Conservation (phyloP, 208 protist species). For the Trypanosoma platydactyli region DNA sequence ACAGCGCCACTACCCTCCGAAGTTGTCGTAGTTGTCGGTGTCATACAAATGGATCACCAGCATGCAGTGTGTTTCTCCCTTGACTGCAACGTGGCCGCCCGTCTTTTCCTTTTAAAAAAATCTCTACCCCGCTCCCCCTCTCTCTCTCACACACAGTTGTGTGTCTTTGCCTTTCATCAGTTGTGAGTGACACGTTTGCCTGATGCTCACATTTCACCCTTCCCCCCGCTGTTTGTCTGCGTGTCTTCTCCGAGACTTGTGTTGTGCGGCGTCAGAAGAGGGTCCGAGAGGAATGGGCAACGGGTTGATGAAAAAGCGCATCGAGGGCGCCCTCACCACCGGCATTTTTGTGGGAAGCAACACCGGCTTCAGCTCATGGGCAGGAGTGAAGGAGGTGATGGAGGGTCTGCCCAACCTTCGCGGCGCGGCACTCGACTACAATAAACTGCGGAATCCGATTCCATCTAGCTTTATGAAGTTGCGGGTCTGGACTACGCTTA, state of each 20-base stretch:
- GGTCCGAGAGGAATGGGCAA: slow-evolving; percentile 7
- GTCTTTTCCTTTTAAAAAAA: slow-evolving; percentile 2
- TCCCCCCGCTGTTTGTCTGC: no score
- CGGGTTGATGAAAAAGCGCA: slow-evolving; percentile 28
- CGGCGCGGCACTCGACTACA: slow-evolving; percentile 34
- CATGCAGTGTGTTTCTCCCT: no score
- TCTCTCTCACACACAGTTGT: no score
- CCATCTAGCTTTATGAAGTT: slow-evolving; percentile 26
- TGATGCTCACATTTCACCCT: no score
- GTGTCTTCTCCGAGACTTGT: not conserved
- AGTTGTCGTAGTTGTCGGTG: slow-evolving; percentile 19
- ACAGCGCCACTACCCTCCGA: slow-evolving; percentile 75
- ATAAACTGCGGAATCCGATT: slow-evolving; percentile 28
- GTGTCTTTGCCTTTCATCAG: no score
- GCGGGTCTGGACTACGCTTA: slow-evolving; percentile 32
- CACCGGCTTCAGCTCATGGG: slow-evolving; percentile 29
- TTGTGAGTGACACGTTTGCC: no score
- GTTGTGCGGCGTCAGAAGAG: not conserved
- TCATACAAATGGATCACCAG: no score
- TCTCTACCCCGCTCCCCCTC: no score
- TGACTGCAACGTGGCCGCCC: no score
- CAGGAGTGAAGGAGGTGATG: slow-evolving; percentile 17
- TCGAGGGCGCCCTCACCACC: slow-evolving; percentile 30
- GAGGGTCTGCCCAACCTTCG: slow-evolving; percentile 16
- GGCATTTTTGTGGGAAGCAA: slow-evolving; percentile 37